Base-by-base conservation (phyloP, 1,284 basidiomycete species). In the Agroathelia rolfsii region DNA sequence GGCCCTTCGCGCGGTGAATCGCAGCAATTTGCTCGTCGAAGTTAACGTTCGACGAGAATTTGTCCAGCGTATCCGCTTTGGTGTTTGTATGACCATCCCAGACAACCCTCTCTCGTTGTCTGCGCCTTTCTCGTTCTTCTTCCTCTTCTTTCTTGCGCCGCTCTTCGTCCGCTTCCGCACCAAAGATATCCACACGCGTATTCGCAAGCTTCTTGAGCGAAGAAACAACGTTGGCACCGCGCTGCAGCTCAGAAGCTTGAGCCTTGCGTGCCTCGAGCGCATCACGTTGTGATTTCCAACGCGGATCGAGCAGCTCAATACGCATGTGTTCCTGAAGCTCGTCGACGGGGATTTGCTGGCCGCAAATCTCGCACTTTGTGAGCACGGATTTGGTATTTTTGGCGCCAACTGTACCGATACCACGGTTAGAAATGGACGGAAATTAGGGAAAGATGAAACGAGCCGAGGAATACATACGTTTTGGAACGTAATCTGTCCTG, bases 271-370 rank as follows among this genome's bases (percentile, higher is more conserved):
- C 71, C 52, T 96, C 92, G 47, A 90, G 63, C 12, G 62, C 69
- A 48, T 89, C 81, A 46, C 92, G 85, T 53, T 94, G 88, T 39
- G 90, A 88, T 56, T 95, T 95, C 92, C 92, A 97, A 51, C 83
- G 79, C 24, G 95, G 95, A 59, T 99, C 93, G 48, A 99, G 74
- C 31, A 97, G 63, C 56, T 99, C 95, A 56, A 98, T 96, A 50
- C 95, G 86, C 71, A 97, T 94, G 58, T 98, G 95, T 53, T 98
- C 93, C 45, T 92, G 79, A 40, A 98, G 70, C 55, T 98, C 93
- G 60, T 92, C 83, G 45, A 95, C 80, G 17, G 92, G 80, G 16
- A 98, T 86, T 56, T 88, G 81, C 54, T 97, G 90, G 19, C 85
- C 83, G 61, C 94, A 97, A 46, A 97, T 86, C 7, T 81, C 76